A percentile compares a stretch with the other conserved stretches of the same genome.
Conservation (phyloP, 2,329 filamentous ascomycete species). For the Penicillium sp. region DNA sequence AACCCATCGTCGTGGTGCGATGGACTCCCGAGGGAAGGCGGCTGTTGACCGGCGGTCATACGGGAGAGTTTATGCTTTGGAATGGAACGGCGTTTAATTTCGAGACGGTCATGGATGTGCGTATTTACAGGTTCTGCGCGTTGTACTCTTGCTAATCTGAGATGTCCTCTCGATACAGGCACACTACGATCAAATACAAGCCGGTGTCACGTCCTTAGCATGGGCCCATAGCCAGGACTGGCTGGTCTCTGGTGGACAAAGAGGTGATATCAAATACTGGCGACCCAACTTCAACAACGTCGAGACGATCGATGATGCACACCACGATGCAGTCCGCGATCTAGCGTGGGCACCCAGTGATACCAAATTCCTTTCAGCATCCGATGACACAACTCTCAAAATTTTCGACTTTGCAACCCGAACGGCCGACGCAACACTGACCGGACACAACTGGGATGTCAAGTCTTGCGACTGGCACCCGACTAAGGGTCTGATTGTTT, state of each 20-base stretch:
- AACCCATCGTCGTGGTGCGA: constrained; percentile 92
- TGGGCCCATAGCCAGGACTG: constrained; percentile 98
- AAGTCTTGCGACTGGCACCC: constrained; percentile 98
- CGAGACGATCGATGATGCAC: constrained; percentile 81
- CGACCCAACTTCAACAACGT: constrained; percentile 99
- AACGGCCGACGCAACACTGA: constrained; percentile 76
- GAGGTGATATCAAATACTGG: constrained; percentile 97
- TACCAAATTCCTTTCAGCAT: constrained; percentile 92
- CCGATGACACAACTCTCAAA: constrained; percentile 88
- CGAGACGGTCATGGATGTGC: constrained; percentile 90
- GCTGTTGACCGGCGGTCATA: constrained; percentile 88
- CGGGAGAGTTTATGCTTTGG: constrained; percentile 97
- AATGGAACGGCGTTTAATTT: constrained; percentile 99
- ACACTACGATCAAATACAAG: constrained; percentile 64
- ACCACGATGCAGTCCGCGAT: constrained; percentile 85
- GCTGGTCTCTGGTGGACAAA: constrained; percentile 93
- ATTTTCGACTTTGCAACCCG: constrained; percentile 95
- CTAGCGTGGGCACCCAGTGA: constrained; percentile 92
- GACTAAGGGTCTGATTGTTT: constrained; percentile 87
- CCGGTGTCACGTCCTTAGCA: constrained; percentile 45
- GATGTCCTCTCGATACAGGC: constrained; percentile 49
- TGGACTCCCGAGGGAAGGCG: constrained; percentile 96
- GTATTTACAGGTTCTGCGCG: constrained; percentile 16
- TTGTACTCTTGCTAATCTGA: constrained; percentile 8
- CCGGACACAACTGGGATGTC: constrained; percentile 96